Evolutionary conservation across 139 green algal genomes (phyloP).

Genomic region (Chlamydomonas sphaeroides): DNA sequence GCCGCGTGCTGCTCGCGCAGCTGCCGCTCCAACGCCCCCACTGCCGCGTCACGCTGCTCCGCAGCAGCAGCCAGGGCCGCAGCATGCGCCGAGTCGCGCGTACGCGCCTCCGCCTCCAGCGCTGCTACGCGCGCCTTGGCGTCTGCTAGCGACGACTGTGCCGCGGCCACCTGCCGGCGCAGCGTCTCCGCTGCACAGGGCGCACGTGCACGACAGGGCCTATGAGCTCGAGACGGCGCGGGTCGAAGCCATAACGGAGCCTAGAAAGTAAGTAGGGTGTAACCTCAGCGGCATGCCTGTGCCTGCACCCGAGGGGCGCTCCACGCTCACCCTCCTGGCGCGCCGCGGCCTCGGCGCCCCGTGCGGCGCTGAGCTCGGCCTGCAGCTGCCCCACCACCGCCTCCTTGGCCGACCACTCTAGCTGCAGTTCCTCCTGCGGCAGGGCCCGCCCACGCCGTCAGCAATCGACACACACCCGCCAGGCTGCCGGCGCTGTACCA

Average conservation of each 20-base stretch:
- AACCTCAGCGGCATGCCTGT: too few relatives aligned
- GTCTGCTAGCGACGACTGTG: background rate
- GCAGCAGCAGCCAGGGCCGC: background rate
- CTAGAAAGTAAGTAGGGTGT: too few relatives aligned
- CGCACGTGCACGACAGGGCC: background rate
- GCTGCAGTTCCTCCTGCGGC: conserved; percentile 16
- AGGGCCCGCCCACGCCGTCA: background rate
- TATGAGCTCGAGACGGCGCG: too few relatives aligned
- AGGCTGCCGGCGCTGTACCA: background rate
- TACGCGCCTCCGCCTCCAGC: background rate
- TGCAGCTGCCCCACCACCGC: background rate
- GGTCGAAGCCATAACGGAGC: too few relatives aligned
- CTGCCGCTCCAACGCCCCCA: background rate
- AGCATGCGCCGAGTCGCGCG: background rate
- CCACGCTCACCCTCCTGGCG: background rate
- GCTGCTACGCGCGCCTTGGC: conserved; percentile 10
- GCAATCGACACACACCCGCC: background rate
- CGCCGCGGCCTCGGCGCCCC: background rate
- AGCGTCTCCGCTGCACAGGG: background rate
- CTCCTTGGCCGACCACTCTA: background rate
- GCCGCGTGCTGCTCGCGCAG: background rate
- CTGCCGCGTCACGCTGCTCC: too few relatives aligned
- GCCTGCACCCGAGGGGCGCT: too few relatives aligned
- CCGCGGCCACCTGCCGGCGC: background rate
- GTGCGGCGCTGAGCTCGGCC: background rate